Evolutionary conservation across 495 filamentous ascomycete genomes (phyloP), one percentile per base, ranked within the genome.

Genomic region (Hypoxylon fuscum): DNA sequence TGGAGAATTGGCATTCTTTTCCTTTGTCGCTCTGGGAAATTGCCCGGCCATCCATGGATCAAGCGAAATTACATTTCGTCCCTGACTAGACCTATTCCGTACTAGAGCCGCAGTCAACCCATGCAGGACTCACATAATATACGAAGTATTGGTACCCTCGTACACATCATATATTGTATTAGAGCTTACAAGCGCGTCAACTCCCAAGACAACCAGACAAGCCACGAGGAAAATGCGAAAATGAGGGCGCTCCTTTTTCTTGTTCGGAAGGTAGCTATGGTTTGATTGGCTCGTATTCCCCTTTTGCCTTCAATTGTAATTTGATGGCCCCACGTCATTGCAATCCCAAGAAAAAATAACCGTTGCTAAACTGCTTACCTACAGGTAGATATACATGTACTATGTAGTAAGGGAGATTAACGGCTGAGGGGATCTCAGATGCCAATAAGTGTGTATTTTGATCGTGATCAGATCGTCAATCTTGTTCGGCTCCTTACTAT

Each of bases 21-120:
- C 25, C 57, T 49, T 54, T 57, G 57, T 57, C 52, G 63, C 45
- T 46, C 47, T 57, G 66, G 69, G 69, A 72, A 69, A 72, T 72
- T 69, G 42, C 59, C 52, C 58, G 59, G 56, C 32, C 34, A 23
- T n/a, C n/a, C n/a, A n/a, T n/a, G n/a, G n/a, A n/a, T 29, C 35
- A 69, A 69, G 66, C 66, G 69, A 69, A 68, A 72, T 72, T 67
- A 48, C 52, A 37, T 31, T 20, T 55, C 45, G 56, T 25, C 42
- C 56, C 55, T 55, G 61, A 47, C 64, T 60, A 68, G 23, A 49
- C 63, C 57, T 66, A 53, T 61, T 58, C 14, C 3, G 46, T 57
- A 14, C 23, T 61, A 52, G 37, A 35, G 34, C 50, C 18, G 55
- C 46, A 44, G 37, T 18, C 31, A 21, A 48, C 41, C n/a, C 43